Percentiles rank a stretch among this genome's conserved stretches.
phyloP scores from a whole-genome alignment of 306 rosid species.

The Dryas drummondii region DNA sequence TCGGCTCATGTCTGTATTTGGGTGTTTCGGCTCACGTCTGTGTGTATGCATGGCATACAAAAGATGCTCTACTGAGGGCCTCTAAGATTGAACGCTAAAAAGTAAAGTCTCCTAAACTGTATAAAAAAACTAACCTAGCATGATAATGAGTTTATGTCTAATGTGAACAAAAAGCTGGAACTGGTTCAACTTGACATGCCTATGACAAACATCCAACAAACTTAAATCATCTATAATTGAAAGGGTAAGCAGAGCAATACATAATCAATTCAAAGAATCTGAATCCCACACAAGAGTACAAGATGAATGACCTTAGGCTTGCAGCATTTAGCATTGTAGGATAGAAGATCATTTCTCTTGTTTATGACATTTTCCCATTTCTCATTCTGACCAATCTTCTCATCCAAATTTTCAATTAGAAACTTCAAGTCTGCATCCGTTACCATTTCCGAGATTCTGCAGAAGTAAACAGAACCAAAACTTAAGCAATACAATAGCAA shows the following conservation, averaged over 20 bases:
- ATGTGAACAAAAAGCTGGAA: no score
- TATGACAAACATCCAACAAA: not conserved
- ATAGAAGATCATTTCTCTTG: conserved; percentile 52
- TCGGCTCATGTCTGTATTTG: no score
- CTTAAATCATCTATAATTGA: not conserved
- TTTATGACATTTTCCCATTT: conserved; percentile 78
- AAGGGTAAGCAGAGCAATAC: not conserved
- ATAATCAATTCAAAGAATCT: conserved; percentile 4
- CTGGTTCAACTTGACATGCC: not conserved
- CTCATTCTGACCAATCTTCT: conserved; percentile 43
- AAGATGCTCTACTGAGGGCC: no score
- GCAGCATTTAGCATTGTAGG: conserved; percentile 78
- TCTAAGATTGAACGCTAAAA: no score
- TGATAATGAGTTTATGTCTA: no score
- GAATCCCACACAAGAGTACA: not conserved
- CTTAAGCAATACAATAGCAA: conserved; percentile 25
- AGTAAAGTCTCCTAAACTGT: no score
- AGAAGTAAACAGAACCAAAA: conserved; percentile 29
- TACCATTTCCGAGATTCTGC: conserved; percentile 62
- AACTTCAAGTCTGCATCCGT: conserved; percentile 70
- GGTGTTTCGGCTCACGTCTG: no score
- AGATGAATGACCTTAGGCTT: conserved; percentile 66
- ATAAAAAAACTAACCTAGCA: no score
- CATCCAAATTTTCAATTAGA: conserved; percentile 61
- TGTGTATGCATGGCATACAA: no score